Percentiles rank a stretch among this genome's conserved stretches.
Evolutionary conservation across 768 basidiomycete species (phyloP).

Genomic region (Psilocybe cyanescens): DNA sequence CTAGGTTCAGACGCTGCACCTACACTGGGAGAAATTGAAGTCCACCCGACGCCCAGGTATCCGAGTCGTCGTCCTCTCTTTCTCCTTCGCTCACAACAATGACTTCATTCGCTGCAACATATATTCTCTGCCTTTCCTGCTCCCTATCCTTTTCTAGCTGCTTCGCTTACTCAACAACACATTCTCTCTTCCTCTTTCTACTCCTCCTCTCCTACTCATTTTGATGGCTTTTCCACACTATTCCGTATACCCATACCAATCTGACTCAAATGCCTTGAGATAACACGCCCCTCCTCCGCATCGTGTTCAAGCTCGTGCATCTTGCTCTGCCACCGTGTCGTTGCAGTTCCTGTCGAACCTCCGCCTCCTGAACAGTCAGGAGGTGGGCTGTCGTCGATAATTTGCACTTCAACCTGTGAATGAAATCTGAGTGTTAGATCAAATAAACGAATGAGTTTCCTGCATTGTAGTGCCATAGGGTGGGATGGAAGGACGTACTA

Average conservation of each 20-base stretch:
- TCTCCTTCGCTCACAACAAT: conserved; percentile 2
- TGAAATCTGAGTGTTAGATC: no score
- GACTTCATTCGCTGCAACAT: neutral
- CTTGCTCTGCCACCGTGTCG: conserved; percentile 25
- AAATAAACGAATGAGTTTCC: no score
- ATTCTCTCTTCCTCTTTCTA: neutral
- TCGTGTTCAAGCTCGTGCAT: conserved; percentile 23
- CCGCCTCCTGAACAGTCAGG: neutral
- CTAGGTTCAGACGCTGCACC: neutral
- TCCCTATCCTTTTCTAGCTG: neutral
- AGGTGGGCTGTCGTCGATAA: conserved; percentile 45
- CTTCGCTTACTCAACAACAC: neutral
- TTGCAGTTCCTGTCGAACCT: neutral
- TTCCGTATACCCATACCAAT: neutral
- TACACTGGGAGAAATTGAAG: no score
- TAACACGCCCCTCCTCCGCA: conserved; percentile 23
- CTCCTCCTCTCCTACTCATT: no score
- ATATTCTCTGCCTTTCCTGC: neutral
- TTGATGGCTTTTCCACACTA: no score
- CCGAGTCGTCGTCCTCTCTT: conserved; percentile 51
- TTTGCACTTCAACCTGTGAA: conserved; percentile 65
- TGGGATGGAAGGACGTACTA: no score
- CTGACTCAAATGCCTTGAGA: conserved; percentile 29
- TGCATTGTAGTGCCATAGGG: neutral
- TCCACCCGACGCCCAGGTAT: conserved; percentile 66